A percentile compares a stretch with the other conserved stretches of the same genome.
phyloP scores from a whole-genome alignment of 2,329 filamentous ascomycete genomes.

The Fusarium sacchari region DNA sequence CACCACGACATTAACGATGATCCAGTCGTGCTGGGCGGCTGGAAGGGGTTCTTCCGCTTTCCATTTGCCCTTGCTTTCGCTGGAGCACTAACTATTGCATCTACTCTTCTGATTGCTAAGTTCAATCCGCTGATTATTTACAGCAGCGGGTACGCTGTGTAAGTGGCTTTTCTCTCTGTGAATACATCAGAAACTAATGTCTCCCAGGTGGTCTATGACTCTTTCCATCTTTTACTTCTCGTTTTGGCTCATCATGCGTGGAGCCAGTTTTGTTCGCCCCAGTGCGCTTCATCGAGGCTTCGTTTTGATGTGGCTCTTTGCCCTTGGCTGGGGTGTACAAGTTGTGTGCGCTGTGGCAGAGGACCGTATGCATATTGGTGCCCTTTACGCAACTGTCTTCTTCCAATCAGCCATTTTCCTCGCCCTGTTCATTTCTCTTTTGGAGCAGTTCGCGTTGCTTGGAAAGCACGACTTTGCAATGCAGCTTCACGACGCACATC shows the following conservation, averaged over 20 bases:
- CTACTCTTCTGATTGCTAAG: constrained; percentile 80
- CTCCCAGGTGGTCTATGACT: constrained; percentile 79
- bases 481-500: constrained; percentile 62
- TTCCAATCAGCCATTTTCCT: constrained; percentile 80
- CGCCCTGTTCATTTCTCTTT: constrained; percentile 77
- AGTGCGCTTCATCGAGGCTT: constrained; percentile 88
- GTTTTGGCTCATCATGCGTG: constrained; percentile 84
- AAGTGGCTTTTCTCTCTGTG: constrained; percentile 33
- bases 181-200: constrained; percentile 26
- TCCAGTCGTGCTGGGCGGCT: constrained; percentile 74
- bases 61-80: constrained; percentile 78
- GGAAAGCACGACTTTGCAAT: constrained; percentile 76
- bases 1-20: constrained; percentile 69
- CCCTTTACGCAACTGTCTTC: constrained; percentile 84
- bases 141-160: constrained; percentile 84
- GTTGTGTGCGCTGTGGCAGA: constrained; percentile 80
- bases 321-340: constrained; percentile 76
- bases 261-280: constrained; percentile 82
- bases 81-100: constrained; percentile 73
- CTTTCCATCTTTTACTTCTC: constrained; percentile 81
- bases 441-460: constrained; percentile 82
- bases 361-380: constrained; percentile 75
- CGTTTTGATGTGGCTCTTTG: constrained; percentile 84
- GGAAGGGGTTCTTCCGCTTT: constrained; percentile 85
- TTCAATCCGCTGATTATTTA: constrained; percentile 92